Evolutionary conservation across 1,284 basidiomycete species (phyloP).

Genomic region (Coniferiporia sulphurascens): DNA sequence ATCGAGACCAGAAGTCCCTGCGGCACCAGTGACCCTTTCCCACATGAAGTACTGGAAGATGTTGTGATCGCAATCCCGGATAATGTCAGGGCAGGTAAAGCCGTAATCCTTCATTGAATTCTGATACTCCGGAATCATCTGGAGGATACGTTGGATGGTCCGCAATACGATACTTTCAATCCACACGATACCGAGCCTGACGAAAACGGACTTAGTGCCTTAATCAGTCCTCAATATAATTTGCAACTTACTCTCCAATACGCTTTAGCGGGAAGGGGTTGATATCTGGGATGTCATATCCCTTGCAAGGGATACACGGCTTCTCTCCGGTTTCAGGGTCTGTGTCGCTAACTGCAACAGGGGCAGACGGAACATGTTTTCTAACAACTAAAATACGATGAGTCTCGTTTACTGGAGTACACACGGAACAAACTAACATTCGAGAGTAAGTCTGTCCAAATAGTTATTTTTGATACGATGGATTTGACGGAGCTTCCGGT

Average conservation of each 20-base stretch:
- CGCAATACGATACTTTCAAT: conserved; percentile 49
- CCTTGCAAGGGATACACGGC: conserved; percentile 41
- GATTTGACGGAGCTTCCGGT: conserved; percentile 45
- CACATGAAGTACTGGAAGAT: conserved; percentile 50
- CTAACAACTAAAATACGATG: conserved; percentile 21
- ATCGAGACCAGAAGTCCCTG: conserved; percentile 19
- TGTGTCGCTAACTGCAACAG: conserved; percentile 32
- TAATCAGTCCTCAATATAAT: conserved; percentile 24
- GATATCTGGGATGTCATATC: conserved; percentile 1
- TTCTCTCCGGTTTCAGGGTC: conserved; percentile 37
- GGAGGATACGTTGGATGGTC: conserved; percentile 49
- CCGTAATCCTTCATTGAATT: conserved; percentile 38
- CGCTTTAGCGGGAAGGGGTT: conserved; percentile 12
- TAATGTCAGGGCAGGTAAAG: conserved; percentile 32
- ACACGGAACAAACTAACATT: conserved; percentile 22
- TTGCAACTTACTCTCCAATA: conserved; percentile 13
- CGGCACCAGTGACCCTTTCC: conserved; percentile 28
- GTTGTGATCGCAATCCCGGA: conserved; percentile 36
- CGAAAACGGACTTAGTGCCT: conserved; percentile 20
- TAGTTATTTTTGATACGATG: conserved; percentile 29
- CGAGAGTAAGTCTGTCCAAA: conserved; percentile 28
- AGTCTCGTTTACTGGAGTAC: background rate
- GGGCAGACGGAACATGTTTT: conserved; percentile 31
- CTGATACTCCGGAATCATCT: conserved; percentile 34
- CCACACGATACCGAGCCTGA: conserved; percentile 28